Evolutionary conservation across 495 filamentous ascomycete species (phyloP).

Genomic region (Penicillium desertorum): DNA sequence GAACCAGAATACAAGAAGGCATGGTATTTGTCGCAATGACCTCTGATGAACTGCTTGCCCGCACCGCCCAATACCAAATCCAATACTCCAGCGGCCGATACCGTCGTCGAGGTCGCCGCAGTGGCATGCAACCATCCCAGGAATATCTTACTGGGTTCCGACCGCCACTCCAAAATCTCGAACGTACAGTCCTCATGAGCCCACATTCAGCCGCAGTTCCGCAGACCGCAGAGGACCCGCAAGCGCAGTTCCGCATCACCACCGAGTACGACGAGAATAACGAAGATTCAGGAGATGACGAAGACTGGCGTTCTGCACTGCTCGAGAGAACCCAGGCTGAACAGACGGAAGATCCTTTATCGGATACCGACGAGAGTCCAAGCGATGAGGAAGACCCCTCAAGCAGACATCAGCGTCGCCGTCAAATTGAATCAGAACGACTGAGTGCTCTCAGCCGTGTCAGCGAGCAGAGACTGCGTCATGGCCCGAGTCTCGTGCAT

Average conservation of each 20-base stretch:
- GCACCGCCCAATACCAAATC: conserved; percentile 75
- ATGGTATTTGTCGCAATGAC: conserved; percentile 92
- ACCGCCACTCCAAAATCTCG: conserved; percentile 37
- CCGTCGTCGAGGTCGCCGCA: conserved; percentile 30
- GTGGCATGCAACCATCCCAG: conserved; percentile 38
- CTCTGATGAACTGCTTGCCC: conserved; percentile 66
- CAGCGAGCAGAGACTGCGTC: conserved; percentile 21
- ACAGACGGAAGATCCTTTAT: conserved; percentile 33
- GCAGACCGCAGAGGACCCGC: conserved; percentile 25
- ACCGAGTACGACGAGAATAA: conserved; percentile 51
- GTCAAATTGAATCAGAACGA: conserved; percentile 15
- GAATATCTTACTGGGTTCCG: conserved; percentile 43
- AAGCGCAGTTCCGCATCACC: conserved; percentile 49
- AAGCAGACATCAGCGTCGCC: conserved; percentile 28
- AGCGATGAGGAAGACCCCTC: conserved; percentile 36
- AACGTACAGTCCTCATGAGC: conserved; percentile 27
- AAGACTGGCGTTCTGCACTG: conserved; percentile 26
- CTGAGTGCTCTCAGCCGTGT: conserved; percentile 15
- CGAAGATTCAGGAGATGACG: conserved; percentile 36
- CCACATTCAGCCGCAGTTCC: conserved; percentile 26
- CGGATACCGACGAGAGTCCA: conserved; percentile 55
- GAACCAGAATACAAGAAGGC: conserved; percentile 77
- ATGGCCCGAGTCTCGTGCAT: conserved; percentile 32
- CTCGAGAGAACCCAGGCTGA: conserved; percentile 31
- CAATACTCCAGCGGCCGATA: conserved; percentile 52